phyloP scores from a whole-genome alignment of 2,329 filamentous ascomycete genomes.

The Neopestalotiopsis sp. region DNA sequence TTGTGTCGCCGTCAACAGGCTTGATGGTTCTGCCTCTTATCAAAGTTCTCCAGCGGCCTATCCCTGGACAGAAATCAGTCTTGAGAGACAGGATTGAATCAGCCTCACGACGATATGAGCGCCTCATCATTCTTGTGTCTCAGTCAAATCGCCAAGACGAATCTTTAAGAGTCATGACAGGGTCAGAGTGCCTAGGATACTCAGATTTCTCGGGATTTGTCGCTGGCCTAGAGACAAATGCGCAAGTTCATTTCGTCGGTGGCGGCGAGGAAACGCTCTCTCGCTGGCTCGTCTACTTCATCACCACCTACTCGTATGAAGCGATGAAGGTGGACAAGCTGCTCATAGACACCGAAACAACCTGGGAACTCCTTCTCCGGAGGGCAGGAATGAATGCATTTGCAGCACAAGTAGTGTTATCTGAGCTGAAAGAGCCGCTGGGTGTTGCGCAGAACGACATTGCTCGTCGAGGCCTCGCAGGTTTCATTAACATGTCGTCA shows the following conservation, averaged over 20 bases:
- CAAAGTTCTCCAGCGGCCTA: constrained; percentile 72
- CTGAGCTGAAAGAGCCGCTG: constrained; percentile 45
- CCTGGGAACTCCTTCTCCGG: constrained; percentile 72
- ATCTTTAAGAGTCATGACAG: constrained; percentile 41
- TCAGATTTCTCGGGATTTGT: constrained; percentile 58
- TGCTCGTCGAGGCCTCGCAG: constrained; percentile 50
- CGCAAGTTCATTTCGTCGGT: constrained; percentile 52
- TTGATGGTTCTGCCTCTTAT: constrained; percentile 75
- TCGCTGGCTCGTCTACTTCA: constrained; percentile 59
- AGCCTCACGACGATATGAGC: constrained; percentile 67
- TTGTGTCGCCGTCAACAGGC: constrained; percentile 71
- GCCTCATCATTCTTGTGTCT: constrained; percentile 72
- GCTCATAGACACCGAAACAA: constrained; percentile 63
- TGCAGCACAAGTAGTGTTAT: constrained; percentile 70
- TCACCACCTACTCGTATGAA: constrained; percentile 49
- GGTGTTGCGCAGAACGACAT: constrained; percentile 21
- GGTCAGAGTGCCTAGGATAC: constrained; percentile 51
- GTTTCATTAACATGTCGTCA: constrained; percentile 62
- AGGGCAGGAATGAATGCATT: constrained; percentile 72
- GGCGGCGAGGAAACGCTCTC: constrained; percentile 56
- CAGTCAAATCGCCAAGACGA: constrained; percentile 52
- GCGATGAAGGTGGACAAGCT: constrained; percentile 29
- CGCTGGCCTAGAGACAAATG: constrained; percentile 42
- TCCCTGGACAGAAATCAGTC: constrained; percentile 64
- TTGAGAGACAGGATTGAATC: constrained; percentile 61